Percentiles rank a stretch among this genome's conserved stretches.
These are phyloP conservation scores for Fagopyrum esculentum DNA, from an alignment of 148 eudicot species.

Conservation along the genomic window DNA sequence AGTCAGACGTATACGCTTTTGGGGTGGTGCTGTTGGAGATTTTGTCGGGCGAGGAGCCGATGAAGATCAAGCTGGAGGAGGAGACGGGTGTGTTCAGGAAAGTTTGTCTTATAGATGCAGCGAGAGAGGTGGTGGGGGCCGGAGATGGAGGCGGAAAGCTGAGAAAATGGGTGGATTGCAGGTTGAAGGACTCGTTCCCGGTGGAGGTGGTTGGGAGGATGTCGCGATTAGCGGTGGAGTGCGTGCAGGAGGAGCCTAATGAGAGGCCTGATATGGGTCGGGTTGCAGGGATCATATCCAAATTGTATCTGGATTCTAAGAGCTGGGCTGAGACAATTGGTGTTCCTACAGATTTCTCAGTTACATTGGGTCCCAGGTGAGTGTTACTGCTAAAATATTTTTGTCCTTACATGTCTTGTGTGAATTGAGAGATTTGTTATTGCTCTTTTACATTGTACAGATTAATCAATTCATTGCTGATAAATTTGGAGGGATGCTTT, in stretches of 20 bases:
- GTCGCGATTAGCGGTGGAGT: conserved; percentile 53
- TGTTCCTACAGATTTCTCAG: conserved; percentile 43
- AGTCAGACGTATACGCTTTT: conserved; percentile 76
- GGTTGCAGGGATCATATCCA: conserved; percentile 78
- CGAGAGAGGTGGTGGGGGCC: conserved; percentile 52
- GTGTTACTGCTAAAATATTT: not conserved
- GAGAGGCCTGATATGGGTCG: conserved; percentile 78
- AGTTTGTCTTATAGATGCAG: conserved; percentile 59
- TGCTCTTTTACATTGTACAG: not conserved
- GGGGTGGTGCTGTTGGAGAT: conserved; percentile 85
- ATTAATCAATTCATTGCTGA: not conserved
- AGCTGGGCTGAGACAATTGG: conserved; percentile 64
- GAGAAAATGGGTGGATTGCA: conserved; percentile 70
- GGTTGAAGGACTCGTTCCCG: conserved; percentile 88
- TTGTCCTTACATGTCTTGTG: not conserved
- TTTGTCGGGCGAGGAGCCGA: conserved; percentile 63
- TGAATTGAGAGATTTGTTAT: conserved; percentile 1
- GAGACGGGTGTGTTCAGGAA: conserved; percentile 31
- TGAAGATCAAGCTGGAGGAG: conserved; percentile 39
- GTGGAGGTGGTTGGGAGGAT: conserved; percentile 63
- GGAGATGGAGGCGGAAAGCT: conserved; percentile 34
- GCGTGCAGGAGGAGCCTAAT: conserved; percentile 63
- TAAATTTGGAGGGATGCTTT: not conserved
- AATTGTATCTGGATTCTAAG: conserved; percentile 62
- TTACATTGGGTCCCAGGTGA: conserved; percentile 61